Evolutionary conservation across 768 basidiomycete genomes (phyloP), one percentile per base, ranked within the genome.

Genomic region (Mycena sanguinolenta): DNA sequence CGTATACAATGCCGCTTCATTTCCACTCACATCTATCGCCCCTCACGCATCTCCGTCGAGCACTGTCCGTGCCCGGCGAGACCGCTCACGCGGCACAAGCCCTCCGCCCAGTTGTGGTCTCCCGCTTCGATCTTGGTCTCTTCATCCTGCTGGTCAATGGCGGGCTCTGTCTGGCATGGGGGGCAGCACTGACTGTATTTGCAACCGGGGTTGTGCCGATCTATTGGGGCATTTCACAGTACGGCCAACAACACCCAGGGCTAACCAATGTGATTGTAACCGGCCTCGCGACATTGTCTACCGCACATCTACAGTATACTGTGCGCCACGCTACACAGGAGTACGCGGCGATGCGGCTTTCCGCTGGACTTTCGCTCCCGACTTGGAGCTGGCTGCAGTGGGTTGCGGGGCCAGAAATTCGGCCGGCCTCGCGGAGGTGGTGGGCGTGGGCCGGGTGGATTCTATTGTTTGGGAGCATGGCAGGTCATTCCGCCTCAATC

Each of bases 401-500:
- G 8, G 25, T 54, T 12, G 59, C 59, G 42, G 14, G 13, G 36
- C 14, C 3, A 3, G 21, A 34, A 2, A 62, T 58, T 16, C 30
- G 53, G 67, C 67, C 67, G 19, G 49, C 67, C 17, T 54, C 53
- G 27, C 25, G 14, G 23, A 21, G 32, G 21, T 2, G n/a, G 58
- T 36, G 30, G 46, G 4, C 17, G 52, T 68, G 60, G 59, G 25
- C n/a, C 30, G 53, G 28, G 21, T 68, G 67, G 67, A 6, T 61
- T 4, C 16, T 62, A n/a, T 4, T 63, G 27, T 55, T 46, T 32
- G 52, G 28, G 27, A 23, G 67, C 50, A 62, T 68, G 52, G 66
- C 39, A 27, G 66, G 52, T 10, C 66, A 68, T 68, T 54, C 66
- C 32, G 58, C 66, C 39, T 68, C 59, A 10, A 19, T 68, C 14